A percentile compares a stretch with the other conserved stretches of the same genome.
Evolutionary conservation across 805 yeast genomes (phyloP).

Genomic region (Metschnikowia koreensis): DNA sequence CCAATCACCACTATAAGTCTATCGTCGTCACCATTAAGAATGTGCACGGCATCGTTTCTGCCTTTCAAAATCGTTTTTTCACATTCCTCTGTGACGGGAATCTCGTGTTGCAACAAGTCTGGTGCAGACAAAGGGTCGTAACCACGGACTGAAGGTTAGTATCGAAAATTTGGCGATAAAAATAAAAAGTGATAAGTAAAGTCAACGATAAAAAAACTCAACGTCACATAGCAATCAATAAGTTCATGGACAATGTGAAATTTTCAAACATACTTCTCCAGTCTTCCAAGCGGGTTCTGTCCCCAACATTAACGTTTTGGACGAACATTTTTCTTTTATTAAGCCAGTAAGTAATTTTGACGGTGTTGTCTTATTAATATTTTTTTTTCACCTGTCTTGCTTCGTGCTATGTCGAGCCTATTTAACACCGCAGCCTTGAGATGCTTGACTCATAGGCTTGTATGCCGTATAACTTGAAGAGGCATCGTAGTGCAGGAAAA

Average conservation of each 20-base stretch:
- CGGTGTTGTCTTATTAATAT: not conserved
- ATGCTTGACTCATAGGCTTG: not conserved
- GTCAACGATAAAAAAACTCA: not conserved
- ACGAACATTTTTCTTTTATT: conserved; percentile 61
- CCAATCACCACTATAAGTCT: conserved; percentile 87
- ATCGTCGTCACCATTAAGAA: conserved; percentile 75
- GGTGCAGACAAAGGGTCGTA: conserved; percentile 96
- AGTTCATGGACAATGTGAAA: not conserved
- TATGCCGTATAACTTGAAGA: not conserved
- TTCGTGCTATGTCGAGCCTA: not conserved
- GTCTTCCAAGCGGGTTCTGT: conserved; percentile 63
- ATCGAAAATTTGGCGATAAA: not conserved
- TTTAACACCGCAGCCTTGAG: conserved; percentile 3
- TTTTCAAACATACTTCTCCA: conserved; percentile 44
- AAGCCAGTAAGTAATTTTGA: conserved; percentile 7
- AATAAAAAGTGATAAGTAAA: not conserved
- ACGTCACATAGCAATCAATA: not conserved
- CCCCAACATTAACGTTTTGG: conserved; percentile 80
- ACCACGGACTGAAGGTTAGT: conserved; percentile 51
- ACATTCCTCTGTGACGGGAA: conserved; percentile 59
- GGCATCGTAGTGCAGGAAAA: not conserved
- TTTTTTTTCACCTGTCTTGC: not conserved
- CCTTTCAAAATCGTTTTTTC: conserved; percentile 69
- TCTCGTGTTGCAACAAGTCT: conserved; percentile 81
- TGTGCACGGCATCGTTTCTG: conserved; percentile 73